phyloP scores from a whole-genome alignment of 805 yeast genomes.

The Candida cerambycidarum region DNA sequence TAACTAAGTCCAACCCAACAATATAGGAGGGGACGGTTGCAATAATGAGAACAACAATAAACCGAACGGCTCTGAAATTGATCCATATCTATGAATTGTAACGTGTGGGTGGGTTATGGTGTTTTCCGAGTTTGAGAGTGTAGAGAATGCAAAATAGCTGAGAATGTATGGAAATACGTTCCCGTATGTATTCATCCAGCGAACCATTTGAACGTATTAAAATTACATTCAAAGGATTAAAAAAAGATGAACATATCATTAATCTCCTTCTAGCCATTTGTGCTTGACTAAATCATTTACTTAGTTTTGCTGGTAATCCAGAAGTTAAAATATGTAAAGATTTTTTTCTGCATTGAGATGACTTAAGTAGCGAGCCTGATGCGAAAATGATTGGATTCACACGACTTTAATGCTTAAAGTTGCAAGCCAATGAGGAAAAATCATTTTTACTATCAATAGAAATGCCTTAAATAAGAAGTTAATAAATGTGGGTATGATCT shows the following conservation, averaged over 20 bases:
- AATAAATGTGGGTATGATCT: neutral
- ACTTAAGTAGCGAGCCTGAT: slow-evolving; percentile 14
- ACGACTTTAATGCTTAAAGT: slow-evolving; percentile 7
- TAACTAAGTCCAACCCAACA: too few relatives aligned
- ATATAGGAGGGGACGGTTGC: too few relatives aligned
- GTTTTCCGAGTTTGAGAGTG: too few relatives aligned
- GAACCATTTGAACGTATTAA: slow-evolving; percentile 29
- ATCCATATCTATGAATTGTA: too few relatives aligned
- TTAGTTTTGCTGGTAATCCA: slow-evolving; percentile 50
- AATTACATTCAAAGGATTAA: slow-evolving; percentile 28
- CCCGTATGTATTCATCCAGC: slow-evolving; percentile 42
- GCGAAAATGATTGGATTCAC: slow-evolving; percentile 1
- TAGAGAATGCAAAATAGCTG: neutral
- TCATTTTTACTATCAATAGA: neutral
- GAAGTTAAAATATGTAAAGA: slow-evolving; percentile 22
- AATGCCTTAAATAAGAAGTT: neutral
- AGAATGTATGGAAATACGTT: too few relatives aligned
- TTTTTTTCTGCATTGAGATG: slow-evolving; percentile 4
- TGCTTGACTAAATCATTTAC: slow-evolving; percentile 43
- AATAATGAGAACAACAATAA: too few relatives aligned
- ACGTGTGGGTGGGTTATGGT: too few relatives aligned
- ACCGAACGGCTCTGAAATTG: too few relatives aligned
- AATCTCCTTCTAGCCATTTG: slow-evolving; percentile 51
- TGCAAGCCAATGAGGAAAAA: neutral
- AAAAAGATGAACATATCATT: slow-evolving; percentile 23